Evolutionary conservation across 176 grass and related monocot species (phyloP).

Genomic region (Poa pratensis): DNA sequence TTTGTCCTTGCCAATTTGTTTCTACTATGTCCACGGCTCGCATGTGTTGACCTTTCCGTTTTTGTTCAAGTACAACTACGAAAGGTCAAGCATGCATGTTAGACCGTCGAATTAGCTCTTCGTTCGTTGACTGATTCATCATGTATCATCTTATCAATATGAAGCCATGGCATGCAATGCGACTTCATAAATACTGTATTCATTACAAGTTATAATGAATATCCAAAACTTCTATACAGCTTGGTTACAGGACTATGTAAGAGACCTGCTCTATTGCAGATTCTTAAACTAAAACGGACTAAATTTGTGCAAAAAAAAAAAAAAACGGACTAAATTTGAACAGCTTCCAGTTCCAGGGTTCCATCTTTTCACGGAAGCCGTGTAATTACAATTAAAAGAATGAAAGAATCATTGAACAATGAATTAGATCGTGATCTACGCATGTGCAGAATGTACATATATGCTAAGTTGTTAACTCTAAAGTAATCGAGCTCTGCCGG

Average conservation of each 20-base stretch:
- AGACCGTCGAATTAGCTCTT: not conserved
- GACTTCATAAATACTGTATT: too few relatives aligned
- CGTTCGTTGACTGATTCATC: not conserved
- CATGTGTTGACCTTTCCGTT: slow-evolving; percentile 13
- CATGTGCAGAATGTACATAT: slow-evolving; percentile 6
- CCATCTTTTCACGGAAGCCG: not conserved
- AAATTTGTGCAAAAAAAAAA: too few relatives aligned
- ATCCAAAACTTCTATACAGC: not conserved
- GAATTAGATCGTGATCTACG: not conserved
- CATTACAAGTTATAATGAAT: too few relatives aligned
- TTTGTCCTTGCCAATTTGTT: not conserved
- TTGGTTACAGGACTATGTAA: not conserved
- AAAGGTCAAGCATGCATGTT: not conserved
- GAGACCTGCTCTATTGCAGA: not conserved
- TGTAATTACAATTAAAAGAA: not conserved
- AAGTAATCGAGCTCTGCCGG: not conserved
- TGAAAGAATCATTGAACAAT: not conserved
- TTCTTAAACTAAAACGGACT: not conserved
- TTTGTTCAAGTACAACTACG: slow-evolving; percentile 6
- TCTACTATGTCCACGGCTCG: not conserved
- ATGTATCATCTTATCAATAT: too few relatives aligned
- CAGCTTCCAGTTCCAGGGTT: not conserved
- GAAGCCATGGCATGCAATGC: too few relatives aligned
- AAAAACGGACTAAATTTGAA: not conserved
- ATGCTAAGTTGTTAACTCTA: too few relatives aligned